phyloP scores from a whole-genome alignment of 75 land plant genomes.

The Pinus albicaulis region DNA sequence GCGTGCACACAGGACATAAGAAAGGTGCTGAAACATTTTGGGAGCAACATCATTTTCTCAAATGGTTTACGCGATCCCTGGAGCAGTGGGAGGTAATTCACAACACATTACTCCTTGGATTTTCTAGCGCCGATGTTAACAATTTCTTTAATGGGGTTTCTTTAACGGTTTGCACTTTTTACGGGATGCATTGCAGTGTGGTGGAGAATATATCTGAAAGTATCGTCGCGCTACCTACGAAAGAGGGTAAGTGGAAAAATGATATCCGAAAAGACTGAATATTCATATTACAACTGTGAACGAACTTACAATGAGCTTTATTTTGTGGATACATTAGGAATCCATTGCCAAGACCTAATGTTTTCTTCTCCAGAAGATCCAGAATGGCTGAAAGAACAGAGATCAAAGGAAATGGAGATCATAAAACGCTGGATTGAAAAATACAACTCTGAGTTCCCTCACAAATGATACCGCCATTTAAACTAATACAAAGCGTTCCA shows the following conservation, averaged over 20 bases:
- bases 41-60: conserved; percentile 61
- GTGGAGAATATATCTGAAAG: too few relatives aligned
- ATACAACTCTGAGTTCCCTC: too few relatives aligned
- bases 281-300: too few relatives aligned
- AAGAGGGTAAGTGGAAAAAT: neutral
- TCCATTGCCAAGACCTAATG: too few relatives aligned
- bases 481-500: too few relatives aligned
- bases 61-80: conserved; percentile 61
- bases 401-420: conserved; percentile 46
- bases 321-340: too few relatives aligned
- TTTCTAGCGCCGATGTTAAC: neutral
- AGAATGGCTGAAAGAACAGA: conserved; percentile 73
- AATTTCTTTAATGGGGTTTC: neutral
- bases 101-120: neutral
- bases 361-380: conserved; percentile 55
- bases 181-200: neutral
- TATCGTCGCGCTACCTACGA: too few relatives aligned
- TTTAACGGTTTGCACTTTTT: too few relatives aligned
- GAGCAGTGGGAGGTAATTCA: conserved; percentile 46
- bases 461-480: too few relatives aligned
- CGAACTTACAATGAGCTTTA: too few relatives aligned
- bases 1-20: conserved; percentile 29
- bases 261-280: too few relatives aligned
- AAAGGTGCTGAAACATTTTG: conserved; percentile 38
- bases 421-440: conserved; percentile 57